Base-by-base conservation (phyloP, 768 basidiomycete species). In the Lactifluus hygrophoroides region DNA sequence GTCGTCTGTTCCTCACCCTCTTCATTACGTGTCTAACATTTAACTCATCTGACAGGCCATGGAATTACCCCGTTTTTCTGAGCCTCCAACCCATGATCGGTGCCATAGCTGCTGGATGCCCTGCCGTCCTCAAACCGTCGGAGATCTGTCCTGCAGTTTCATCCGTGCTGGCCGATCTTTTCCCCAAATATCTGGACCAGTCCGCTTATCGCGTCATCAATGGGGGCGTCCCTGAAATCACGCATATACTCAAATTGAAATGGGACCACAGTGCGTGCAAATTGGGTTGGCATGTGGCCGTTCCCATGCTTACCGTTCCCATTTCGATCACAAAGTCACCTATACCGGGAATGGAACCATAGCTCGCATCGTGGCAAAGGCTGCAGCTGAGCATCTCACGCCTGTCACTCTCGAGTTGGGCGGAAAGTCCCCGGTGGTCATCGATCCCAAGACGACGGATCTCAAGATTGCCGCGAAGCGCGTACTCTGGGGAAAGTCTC, bases 61-160 rank as follows among this genome's bases (percentile, higher is more conserved):
- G 46, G 47, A 48, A 63, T 25, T 63, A 34, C 48, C 61, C 61
- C 21, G 3, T 64, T n/a, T 23, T 37, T 17, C 48, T 64, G 43
- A 46, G 46, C 16, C 27, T 64, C 28, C 55, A 57, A 25, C 57
- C 62, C 8, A 3, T 64, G 1, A 46, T 62, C 45, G 85, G 85
- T 8, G 91, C 91, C 1, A 79, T 94, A 40, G 85, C 90, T 0
- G 88, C 90, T 2, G 92, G 92, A 6, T 85, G 84, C 64, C 75
- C 86, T 0, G 81, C 80, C 3, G 71, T 86, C 5, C 46, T 92
- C 51, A 94, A 94, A 68, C 88, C 88, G 0, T 86, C 91, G 1
- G 92, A 94, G 66, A 71, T 80, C 3, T 73, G 80, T 0, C 80
- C 85, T 0, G 76, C 79, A 2, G 72, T 75, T 3, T 80, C 80